Percentiles rank a stretch among this genome's conserved stretches.
phyloP scores from a whole-genome alignment of 1,139 yeast genomes.

The Diutina mesorugosa region DNA sequence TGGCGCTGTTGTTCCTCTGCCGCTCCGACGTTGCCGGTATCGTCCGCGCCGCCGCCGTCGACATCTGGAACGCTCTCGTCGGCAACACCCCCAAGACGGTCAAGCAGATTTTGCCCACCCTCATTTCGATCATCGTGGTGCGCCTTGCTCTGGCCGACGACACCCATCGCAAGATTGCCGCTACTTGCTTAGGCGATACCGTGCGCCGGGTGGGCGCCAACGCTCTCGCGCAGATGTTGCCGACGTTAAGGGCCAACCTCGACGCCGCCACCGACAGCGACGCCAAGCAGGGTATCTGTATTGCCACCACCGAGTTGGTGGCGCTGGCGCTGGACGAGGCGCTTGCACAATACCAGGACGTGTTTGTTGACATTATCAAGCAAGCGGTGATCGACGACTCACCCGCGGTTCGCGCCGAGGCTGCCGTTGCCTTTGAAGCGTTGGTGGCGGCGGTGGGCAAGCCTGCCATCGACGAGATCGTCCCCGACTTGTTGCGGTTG shows the following conservation, averaged over 20 bases:
- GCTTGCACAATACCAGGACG: conserved; percentile 51
- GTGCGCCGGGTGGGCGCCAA: conserved; percentile 91
- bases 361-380: conserved; percentile 64
- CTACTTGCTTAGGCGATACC: conserved; percentile 87
- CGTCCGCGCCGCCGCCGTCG: conserved; percentile 86
- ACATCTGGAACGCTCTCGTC: conserved; percentile 94
- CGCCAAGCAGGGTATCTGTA: conserved; percentile 92
- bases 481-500: conserved; percentile 71
- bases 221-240: conserved; percentile 73
- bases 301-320: conserved; percentile 79
- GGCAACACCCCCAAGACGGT: conserved; percentile 95
- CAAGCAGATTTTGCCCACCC: conserved; percentile 79
- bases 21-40: conserved; percentile 84
- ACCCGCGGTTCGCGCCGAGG: conserved; percentile 71
- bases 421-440: conserved; percentile 83
- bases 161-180: conserved; percentile 77
- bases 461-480: conserved; percentile 73
- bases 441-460: conserved; percentile 76
- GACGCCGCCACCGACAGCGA: conserved; percentile 36
- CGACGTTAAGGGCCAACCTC: conserved; percentile 39
- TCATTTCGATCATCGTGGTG: conserved; percentile 69
- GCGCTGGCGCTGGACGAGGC: conserved; percentile 58
- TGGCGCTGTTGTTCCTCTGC: conserved; percentile 79
- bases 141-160: conserved; percentile 74
- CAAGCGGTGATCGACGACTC: conserved; percentile 68